Base-by-base conservation (phyloP, 78 protist genomes). In the Dictyostelium brefeldianum region DNA sequence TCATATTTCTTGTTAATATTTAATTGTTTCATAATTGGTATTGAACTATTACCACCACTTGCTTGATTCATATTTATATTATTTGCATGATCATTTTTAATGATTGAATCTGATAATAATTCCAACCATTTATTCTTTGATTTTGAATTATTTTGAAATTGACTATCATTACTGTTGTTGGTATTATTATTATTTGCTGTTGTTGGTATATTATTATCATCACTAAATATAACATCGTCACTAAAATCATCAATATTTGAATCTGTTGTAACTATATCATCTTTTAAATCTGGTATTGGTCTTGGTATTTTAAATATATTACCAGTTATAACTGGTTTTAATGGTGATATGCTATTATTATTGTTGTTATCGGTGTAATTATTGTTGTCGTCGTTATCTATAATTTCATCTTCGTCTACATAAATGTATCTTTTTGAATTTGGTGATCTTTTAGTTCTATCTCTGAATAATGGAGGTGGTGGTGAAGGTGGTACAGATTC, bases 391-490 rank as follows among this genome's bases (percentile, higher is more conserved):
- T 59, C 69, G 18, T 71, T 53, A 18, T 71, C 56, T 3, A 71
- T 71, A 20, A 36, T 53, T 22, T 57, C 65, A 7, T 65, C 75
- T n/a, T 71, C 78, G 17, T 71, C 43, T 8, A 71, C 29, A 43
- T 71, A 71, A 1, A 41, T 43, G 18, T 71, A 71, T 71, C 53
- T 71, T 9, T 29, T 41, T 71, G 78, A 71, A 43, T 71, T 71
- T 71, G 78, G 78, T 43, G 78, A 71, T 43, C 78, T 71, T 46
- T 20, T 10, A 6, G 43, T 41, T 41, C 31, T 6, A 41, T 71
- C 78, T 71, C 43, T 71, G 8, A 71, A 71, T 20, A 53, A 25
- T 71, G 78, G 78, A 8, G 78, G 78, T 0, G 78, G 48, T 20
- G 78, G 78, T 18, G 78, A 71, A 18, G 22, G 46, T 64, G 22